These are phyloP conservation scores for Kurtzmaniella quercitrusa DNA, from an alignment of 1,139 yeast species.

Conservation along the genomic window DNA sequence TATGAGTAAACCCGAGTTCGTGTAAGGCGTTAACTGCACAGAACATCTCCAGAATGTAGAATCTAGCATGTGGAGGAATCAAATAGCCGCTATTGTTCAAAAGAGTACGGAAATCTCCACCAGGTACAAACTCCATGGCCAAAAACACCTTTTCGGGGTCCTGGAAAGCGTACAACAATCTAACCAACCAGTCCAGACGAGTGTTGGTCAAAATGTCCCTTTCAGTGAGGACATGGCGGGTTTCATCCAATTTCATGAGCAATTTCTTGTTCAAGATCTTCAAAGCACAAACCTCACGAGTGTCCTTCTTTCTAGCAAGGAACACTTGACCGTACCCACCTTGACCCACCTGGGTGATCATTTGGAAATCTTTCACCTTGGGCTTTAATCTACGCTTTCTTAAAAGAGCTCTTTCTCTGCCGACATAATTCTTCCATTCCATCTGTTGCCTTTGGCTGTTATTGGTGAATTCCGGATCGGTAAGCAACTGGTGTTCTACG, in stretches of 20 bases:
- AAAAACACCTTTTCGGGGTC: constrained; percentile 84
- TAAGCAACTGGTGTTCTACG: constrained; percentile 55
- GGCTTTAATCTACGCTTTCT: constrained; percentile 90
- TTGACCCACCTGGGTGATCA: constrained; percentile 97
- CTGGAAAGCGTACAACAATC: constrained; percentile 90
- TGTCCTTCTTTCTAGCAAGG: constrained; percentile 88
- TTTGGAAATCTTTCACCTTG: constrained; percentile 90
- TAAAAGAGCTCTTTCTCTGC: constrained; percentile 79
- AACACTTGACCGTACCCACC: constrained; percentile 99
- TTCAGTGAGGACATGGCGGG: constrained; percentile 92
- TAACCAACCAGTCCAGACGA: constrained; percentile 93
- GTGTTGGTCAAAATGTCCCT: constrained; percentile 94
- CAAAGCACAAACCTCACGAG: constrained; percentile 92
- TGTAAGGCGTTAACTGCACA: constrained; percentile 90
- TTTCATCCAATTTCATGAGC: constrained; percentile 85
- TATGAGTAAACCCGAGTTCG: constrained; percentile 91
- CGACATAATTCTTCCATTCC: constrained; percentile 79
- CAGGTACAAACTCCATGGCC: constrained; percentile 99
- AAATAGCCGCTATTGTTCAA: constrained; percentile 89
- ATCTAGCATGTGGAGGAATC: constrained; percentile 93
- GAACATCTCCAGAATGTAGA: constrained; percentile 95
- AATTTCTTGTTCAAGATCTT: constrained; percentile 87
- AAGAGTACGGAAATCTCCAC: constrained; percentile 96
- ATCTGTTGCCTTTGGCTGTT: constrained; percentile 48
- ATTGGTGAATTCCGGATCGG: constrained; percentile 34